A percentile compares a stretch with the other conserved stretches of the same genome.
phyloP scores from a whole-genome alignment of 2,329 filamentous ascomycete genomes.

The Neonectria magnoliae region DNA sequence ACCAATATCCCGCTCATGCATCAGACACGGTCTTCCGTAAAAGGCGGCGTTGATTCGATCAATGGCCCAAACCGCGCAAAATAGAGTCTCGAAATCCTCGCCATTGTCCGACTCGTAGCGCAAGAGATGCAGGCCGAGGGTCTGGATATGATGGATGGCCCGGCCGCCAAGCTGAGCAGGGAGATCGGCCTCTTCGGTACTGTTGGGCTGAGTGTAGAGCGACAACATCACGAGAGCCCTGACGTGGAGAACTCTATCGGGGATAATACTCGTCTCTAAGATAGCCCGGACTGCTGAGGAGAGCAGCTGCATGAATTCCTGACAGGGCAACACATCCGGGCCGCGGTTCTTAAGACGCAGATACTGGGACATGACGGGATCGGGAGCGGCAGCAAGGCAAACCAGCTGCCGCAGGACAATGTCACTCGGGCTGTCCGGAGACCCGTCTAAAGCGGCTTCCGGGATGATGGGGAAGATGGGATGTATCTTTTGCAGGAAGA shows the following conservation, averaged over 20 bases:
- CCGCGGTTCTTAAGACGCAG: slow-evolving; percentile 56
- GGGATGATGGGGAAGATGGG: slow-evolving; percentile 65
- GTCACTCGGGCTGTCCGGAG: slow-evolving; percentile 47
- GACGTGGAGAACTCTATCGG: slow-evolving; percentile 64
- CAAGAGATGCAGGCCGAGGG: slow-evolving; percentile 63
- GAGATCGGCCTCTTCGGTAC: slow-evolving; percentile 63
- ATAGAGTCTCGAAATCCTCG: slow-evolving; percentile 59
- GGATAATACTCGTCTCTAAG: slow-evolving; percentile 63
- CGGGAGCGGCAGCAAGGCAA: slow-evolving; percentile 63
- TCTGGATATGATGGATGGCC: slow-evolving; percentile 67
- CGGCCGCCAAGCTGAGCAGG: slow-evolving; percentile 63
- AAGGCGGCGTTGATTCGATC: slow-evolving; percentile 68
- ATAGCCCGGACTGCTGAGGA: slow-evolving; percentile 60
- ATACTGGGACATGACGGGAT: slow-evolving; percentile 56
- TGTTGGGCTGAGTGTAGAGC: slow-evolving; percentile 67
- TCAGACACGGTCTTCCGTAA: slow-evolving; percentile 67
- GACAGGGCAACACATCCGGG: slow-evolving; percentile 51
- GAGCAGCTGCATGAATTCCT: slow-evolving; percentile 60
- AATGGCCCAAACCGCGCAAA: slow-evolving; percentile 69
- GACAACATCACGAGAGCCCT: slow-evolving; percentile 64
- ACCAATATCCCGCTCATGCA: slow-evolving; percentile 70
- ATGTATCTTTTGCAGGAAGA: slow-evolving; percentile 64
- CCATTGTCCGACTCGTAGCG: slow-evolving; percentile 52
- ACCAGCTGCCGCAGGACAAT: slow-evolving; percentile 64
- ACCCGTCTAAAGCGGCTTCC: slow-evolving; percentile 44